These are phyloP conservation scores for Sporothrix mexicana DNA, from an alignment of 2,329 filamentous ascomycete species.

Conservation along the genomic window DNA sequence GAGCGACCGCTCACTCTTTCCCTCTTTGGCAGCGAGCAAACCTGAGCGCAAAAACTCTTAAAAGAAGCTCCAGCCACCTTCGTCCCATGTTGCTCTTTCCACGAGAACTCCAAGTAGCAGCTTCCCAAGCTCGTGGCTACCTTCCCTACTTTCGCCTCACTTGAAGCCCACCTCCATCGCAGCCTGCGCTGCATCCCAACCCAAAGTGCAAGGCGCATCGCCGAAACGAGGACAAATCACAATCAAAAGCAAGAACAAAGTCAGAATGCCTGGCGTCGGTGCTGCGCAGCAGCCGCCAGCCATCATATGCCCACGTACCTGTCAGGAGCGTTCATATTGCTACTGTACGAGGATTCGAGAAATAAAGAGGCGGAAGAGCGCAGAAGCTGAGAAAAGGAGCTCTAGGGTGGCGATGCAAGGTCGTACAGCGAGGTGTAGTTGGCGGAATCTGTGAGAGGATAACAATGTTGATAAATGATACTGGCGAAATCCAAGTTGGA, in stretches of 20 bases:
- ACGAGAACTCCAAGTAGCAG: too few relatives aligned
- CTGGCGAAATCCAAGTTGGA: neutral
- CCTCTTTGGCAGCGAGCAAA: neutral
- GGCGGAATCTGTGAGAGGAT: too few relatives aligned
- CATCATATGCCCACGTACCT: constrained; percentile 47
- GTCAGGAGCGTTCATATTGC: constrained; percentile 61
- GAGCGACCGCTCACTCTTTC: constrained; percentile 10
- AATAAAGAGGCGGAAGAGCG: neutral
- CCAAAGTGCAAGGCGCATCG: neutral
- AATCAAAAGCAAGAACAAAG: neutral
- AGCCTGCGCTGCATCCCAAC: neutral
- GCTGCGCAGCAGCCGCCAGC: neutral
- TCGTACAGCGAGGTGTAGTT: too few relatives aligned
- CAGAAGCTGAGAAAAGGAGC: neutral
- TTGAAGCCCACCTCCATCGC: constrained; percentile 19
- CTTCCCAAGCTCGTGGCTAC: neutral
- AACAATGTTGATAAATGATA: too few relatives aligned
- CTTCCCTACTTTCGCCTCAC: constrained; percentile 1
- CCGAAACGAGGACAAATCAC: neutral
- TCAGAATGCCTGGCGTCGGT: neutral
- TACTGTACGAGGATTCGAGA: neutral
- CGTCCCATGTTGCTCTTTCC: neutral
- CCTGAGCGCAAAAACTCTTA: too few relatives aligned
- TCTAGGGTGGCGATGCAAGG: too few relatives aligned
- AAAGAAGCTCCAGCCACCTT: neutral